Conservation (phyloP, 257 asterid species). For the Euphrasia confusa region DNA sequence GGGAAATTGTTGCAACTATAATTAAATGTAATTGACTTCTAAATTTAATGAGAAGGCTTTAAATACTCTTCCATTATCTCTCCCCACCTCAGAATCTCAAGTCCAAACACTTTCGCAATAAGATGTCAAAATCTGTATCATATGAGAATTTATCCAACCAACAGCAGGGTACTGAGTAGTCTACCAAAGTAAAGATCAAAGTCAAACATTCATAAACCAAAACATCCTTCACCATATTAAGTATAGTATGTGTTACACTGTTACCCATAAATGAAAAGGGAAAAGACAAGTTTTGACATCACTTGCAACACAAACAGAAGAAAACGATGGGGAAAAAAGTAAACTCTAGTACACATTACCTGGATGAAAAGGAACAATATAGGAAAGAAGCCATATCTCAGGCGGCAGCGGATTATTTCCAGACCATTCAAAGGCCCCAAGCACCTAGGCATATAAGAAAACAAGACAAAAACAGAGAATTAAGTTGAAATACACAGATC, state of each 20-base stretch:
- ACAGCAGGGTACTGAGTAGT: conserved; percentile 11
- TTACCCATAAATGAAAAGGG: not conserved
- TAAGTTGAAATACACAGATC: conserved; percentile 2
- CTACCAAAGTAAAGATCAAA: conserved; percentile 13
- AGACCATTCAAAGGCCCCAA: conserved; percentile 95
- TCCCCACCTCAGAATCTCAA: conserved; percentile 9
- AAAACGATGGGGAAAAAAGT: conserved; percentile 11
- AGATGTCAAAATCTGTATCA: conserved; percentile 1
- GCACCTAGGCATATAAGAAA: conserved; percentile 50
- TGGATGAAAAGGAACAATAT: conserved; percentile 86
- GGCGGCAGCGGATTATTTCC: conserved; percentile 99
- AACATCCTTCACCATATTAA: conserved; percentile 11
- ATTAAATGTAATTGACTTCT: not conserved
- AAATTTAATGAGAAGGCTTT: not conserved
- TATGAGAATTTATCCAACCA: conserved; percentile 16
- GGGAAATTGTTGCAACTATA: not conserved
- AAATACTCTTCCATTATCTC: not conserved
- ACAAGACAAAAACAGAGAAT: conserved; percentile 15
- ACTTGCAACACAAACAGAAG: conserved; percentile 23
- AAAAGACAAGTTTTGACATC: not conserved
- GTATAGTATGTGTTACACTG: not conserved
- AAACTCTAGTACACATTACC: conserved; percentile 38
- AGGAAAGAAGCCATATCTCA: conserved; percentile 94
- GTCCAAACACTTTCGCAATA: conserved; percentile 9
- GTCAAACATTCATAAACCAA: conserved; percentile 16